Conservation (phyloP, 2,329 filamentous ascomycete species). For the Hypoxylon sp. region DNA sequence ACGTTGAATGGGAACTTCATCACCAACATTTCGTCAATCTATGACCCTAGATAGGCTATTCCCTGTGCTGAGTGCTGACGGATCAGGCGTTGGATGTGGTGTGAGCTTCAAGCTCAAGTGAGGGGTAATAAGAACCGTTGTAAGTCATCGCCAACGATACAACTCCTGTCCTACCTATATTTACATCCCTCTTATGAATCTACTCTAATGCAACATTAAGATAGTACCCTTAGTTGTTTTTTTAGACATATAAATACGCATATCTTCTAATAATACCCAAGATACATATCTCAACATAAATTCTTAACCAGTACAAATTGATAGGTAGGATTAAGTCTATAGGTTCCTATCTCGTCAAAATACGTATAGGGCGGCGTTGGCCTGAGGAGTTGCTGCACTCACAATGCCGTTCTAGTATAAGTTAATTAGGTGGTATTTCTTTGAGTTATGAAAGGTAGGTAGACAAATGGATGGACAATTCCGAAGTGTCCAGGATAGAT, state of each 20-base stretch:
- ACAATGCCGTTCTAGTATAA: not conserved
- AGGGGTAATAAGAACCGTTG: conserved; percentile 20
- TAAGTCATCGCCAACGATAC: not conserved
- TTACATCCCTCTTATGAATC: not conserved
- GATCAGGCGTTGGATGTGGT: not conserved
- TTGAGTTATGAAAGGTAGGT: not conserved
- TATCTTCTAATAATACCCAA: not conserved
- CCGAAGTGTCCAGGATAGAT: not conserved
- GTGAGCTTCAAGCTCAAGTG: conserved; percentile 9
- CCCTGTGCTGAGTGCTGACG: not conserved
- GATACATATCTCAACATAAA: not conserved
- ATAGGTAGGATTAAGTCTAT: not conserved
- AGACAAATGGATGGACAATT: not conserved
- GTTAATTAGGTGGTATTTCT: not conserved
- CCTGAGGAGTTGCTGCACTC: no score
- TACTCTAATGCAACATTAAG: not conserved
- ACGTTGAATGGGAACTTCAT: not conserved
- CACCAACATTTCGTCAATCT: not conserved
- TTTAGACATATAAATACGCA: not conserved
- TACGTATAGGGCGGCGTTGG: not conserved
- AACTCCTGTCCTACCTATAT: not conserved
- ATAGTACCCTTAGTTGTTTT: not conserved
- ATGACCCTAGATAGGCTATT: not conserved
- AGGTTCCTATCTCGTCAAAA: not conserved
- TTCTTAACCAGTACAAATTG: not conserved